Evolutionary conservation across 2,329 filamentous ascomycete genomes (phyloP).

Genomic region (Calcarisporium arbuscula): DNA sequence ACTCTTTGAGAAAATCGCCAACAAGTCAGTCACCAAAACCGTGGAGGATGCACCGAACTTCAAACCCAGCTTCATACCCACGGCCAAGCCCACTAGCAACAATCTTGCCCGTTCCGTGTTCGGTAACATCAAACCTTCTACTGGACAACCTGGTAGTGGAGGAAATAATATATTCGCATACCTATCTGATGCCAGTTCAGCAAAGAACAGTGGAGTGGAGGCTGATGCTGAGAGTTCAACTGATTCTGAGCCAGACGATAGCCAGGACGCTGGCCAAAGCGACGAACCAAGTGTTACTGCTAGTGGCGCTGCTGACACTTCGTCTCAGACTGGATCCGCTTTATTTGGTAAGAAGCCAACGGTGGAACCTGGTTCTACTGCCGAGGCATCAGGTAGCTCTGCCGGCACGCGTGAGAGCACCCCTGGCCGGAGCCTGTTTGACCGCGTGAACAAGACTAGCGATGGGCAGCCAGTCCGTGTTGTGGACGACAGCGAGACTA

Average conservation of each 20-base stretch:
- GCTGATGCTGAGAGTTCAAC: conserved; percentile 41
- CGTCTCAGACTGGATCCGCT: conserved; percentile 22
- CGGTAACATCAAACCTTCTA: conserved; percentile 25
- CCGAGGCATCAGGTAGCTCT: conserved; percentile 26
- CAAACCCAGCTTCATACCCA: conserved; percentile 26
- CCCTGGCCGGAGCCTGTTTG: conserved; percentile 47
- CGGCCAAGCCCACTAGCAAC: conserved; percentile 28
- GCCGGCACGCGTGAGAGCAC: conserved; percentile 38
- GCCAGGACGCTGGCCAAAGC: conserved; percentile 35
- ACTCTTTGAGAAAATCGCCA: conserved; percentile 51
- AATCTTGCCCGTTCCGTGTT: conserved; percentile 37
- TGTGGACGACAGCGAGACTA: conserved; percentile 17
- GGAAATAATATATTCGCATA: conserved; percentile 53
- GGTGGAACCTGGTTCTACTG: conserved; percentile 14
- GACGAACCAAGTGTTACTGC: conserved; percentile 37
- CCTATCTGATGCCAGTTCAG: conserved; percentile 49
- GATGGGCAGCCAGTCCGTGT: conserved; percentile 44
- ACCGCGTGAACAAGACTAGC: conserved; percentile 44
- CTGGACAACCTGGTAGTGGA: conserved; percentile 15
- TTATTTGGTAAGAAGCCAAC: conserved; percentile 26
- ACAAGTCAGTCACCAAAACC: conserved; percentile 34
- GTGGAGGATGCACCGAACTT: conserved; percentile 18
- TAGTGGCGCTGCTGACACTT: conserved; percentile 34
- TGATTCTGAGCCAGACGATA: conserved; percentile 36
- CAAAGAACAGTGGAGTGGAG: conserved; percentile 46